Conservation (phyloP, 257 asterid species). For the Solanum chilense region DNA sequence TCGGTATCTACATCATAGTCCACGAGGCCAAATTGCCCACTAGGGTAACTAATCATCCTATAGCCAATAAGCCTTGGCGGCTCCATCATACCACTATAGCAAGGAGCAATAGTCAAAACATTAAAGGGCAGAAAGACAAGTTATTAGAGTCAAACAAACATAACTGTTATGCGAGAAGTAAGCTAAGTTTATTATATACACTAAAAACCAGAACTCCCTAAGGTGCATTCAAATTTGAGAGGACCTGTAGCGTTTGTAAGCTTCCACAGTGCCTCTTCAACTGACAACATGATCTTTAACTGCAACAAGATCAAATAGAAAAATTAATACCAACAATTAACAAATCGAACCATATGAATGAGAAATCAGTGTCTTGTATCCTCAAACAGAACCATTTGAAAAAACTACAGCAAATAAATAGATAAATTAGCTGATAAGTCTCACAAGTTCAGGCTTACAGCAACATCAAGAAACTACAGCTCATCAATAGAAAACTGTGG, state of each 20-base stretch:
- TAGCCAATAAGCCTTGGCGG: background rate
- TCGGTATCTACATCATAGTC: background rate
- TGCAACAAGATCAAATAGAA: conserved; percentile 14
- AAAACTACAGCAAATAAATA: background rate
- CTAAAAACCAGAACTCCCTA: conserved; percentile 25
- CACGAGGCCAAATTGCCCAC: background rate
- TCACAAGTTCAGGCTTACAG: background rate
- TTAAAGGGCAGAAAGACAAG: background rate
- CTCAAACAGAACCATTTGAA: background rate
- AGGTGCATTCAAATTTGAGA: conserved; percentile 8
- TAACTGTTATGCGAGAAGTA: background rate
- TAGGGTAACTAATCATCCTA: background rate
- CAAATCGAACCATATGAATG: background rate
- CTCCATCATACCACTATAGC: background rate
- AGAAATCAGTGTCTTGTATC: background rate
- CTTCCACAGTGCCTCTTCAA: background rate
- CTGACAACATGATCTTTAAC: background rate
- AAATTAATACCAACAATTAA: background rate
- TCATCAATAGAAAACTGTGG: background rate
- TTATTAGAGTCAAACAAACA: background rate
- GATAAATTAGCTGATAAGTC: background rate
- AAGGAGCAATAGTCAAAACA: background rate
- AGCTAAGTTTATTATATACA: conserved; percentile 19
- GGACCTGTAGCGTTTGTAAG: background rate
- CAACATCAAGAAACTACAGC: background rate